Evolutionary conservation across 192 early-diverging fungal species (phyloP).

Genomic region (Umbelopsis vinacea): DNA sequence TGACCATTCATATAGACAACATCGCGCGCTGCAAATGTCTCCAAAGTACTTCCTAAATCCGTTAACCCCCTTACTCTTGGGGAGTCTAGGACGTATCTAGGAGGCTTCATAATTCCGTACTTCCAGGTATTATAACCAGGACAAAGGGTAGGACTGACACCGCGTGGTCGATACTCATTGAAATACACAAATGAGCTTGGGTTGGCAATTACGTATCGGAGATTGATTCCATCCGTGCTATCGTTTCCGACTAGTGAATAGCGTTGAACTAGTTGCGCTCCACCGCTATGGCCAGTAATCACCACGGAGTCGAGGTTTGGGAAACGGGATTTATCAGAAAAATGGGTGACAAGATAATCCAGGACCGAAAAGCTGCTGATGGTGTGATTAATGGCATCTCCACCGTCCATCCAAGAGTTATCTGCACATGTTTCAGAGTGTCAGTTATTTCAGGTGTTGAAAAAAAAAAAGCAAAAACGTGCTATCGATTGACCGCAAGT

Average conservation of each 20-base stretch:
- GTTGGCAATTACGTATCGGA: slow-evolving; percentile 8
- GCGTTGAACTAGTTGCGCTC: slow-evolving; percentile 16
- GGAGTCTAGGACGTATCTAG: background rate
- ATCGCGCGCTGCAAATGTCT: background rate
- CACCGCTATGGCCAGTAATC: slow-evolving; percentile 5
- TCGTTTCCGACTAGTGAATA: slow-evolving; percentile 17
- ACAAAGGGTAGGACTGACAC: background rate
- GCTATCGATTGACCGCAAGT: background rate
- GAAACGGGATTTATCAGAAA: slow-evolving; percentile 11
- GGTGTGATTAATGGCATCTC: background rate
- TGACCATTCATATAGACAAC: slow-evolving; percentile 3
- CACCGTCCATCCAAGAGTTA: slow-evolving; percentile 16
- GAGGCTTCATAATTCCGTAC: background rate
- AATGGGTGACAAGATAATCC: background rate
- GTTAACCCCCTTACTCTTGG: background rate
- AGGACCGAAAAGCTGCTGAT: slow-evolving; percentile 10
- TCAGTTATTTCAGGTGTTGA: background rate
- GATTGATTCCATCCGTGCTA: background rate
- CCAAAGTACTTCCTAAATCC: background rate
- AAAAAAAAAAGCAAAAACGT: background rate
- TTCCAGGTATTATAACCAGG: slow-evolving; percentile 16
- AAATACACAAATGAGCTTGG: slow-evolving; percentile 7
- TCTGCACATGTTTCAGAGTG: background rate
- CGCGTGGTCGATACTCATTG: background rate
- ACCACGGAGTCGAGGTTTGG: background rate